Evolutionary conservation across 352 stramenopile genomes (phyloP), one percentile per base, ranked within the genome.

Genomic region (Phytophthora europaea): DNA sequence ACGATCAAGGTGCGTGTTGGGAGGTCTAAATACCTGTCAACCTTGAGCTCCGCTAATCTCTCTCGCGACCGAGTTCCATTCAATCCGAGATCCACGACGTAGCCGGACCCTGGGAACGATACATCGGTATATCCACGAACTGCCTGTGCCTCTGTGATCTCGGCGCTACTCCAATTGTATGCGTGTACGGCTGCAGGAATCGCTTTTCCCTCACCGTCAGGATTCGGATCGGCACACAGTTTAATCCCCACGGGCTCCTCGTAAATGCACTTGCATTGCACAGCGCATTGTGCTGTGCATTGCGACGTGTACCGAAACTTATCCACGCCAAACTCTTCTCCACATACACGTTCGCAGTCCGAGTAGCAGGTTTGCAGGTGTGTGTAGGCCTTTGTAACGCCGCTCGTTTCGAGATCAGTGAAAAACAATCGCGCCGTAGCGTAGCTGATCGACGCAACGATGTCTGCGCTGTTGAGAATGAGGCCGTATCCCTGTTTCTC

Each of bases 251-350:
- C 74, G 2, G 82, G 78, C 45, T 90, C 73, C 34, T 92, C 83
- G 52, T 92, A 94, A 61, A 94, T 76, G 48, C 87, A 94, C 31
- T 83, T 91, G 65, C 87, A 94, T 26, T 90, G 84, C 28, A 86
- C 61, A 4, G 73, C 62, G 53, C 87, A 94, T 31, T 84, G 59
- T 2, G 68, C 47, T 8, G 61, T 68, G 45, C 86, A 94, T n/a
- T 82, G 64, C 0, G 53, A 66, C 0, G 66, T 60, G 58, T 92
- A 94, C 20, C 81, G 83, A 43, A 81, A 87, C 4, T 81, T 78
- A 28, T 92, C 85, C 0, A 92, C 78, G 16, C 85, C 83, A 64
- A 89, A 94, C 8, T 75, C 50, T 18, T 82, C 78, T 3, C 82
- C 80, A 45, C 84, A 91, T 6, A 75, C 33, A 0, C 78, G 62